These are phyloP conservation scores for Mucor racemosus DNA, from an alignment of 371 early-diverging fungal species.

Conservation along the genomic window DNA sequence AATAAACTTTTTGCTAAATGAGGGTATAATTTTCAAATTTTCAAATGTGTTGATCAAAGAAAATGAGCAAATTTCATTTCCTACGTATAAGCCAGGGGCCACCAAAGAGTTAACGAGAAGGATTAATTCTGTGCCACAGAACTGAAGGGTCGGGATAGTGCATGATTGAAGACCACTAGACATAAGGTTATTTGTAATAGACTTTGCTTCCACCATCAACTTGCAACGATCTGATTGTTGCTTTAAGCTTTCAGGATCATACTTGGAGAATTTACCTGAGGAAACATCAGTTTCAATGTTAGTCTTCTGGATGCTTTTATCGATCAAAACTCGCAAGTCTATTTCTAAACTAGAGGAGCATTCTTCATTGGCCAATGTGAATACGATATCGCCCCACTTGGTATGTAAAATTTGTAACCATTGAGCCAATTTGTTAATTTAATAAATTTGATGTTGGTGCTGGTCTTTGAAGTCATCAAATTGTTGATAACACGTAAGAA, in stretches of 20 bases:
- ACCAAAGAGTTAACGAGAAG: background rate
- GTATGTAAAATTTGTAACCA: no score
- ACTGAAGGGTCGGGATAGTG: slow-evolving; percentile 9
- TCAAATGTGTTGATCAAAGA: slow-evolving; percentile 6
- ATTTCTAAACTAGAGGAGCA: background rate
- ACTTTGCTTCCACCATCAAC: background rate
- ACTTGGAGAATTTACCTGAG: slow-evolving; percentile 15
- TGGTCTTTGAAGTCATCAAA: no score
- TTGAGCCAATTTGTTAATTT: no score
- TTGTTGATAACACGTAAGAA: background rate
- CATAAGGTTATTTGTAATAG: slow-evolving; percentile 2
- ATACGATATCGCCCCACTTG: slow-evolving; percentile 15
- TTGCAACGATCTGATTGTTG: slow-evolving; percentile 12
- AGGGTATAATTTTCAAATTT: slow-evolving; percentile 1
- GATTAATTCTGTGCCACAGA: background rate
- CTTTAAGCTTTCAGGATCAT: background rate
- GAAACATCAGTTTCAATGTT: no score
- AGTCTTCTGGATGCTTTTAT: background rate
- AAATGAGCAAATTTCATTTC: slow-evolving; percentile 5
- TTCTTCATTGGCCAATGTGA: slow-evolving; percentile 7
- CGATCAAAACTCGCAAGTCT: slow-evolving; percentile 4
- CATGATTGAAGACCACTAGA: background rate
- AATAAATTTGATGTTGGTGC: no score
- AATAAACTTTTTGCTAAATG: background rate
- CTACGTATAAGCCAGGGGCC: slow-evolving; percentile 14